phyloP scores from a whole-genome alignment of 306 rosid species.

The Oemleria cerasiformis region DNA sequence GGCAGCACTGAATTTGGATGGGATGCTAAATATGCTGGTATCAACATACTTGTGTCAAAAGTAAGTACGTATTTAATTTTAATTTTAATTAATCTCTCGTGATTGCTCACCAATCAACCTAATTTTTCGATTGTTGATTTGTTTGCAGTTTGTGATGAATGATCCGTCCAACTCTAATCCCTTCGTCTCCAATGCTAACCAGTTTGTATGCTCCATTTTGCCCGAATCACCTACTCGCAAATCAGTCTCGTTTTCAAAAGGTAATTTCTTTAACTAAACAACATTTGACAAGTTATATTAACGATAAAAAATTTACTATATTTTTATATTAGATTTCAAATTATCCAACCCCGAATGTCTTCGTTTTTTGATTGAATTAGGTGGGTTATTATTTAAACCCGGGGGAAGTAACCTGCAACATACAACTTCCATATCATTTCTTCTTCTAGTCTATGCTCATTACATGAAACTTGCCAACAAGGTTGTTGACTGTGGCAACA shows the following conservation, averaged over 20 bases:
- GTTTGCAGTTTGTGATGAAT: constrained; percentile 35
- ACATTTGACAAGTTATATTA: not conserved
- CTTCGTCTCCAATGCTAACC: constrained; percentile 33
- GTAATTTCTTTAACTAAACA: constrained; percentile 8
- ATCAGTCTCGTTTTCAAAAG: constrained; percentile 34
- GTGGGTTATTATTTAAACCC: constrained; percentile 43
- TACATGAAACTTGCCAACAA: constrained; percentile 13
- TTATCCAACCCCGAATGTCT: not conserved
- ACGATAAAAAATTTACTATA: not conserved
- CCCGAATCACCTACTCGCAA: constrained; percentile 31
- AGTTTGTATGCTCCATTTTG: constrained; percentile 41
- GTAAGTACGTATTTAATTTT: constrained; percentile 4
- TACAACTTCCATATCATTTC: constrained; percentile 34
- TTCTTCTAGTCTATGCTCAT: constrained; percentile 40
- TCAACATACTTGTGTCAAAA: constrained; percentile 47
- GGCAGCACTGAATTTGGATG: constrained; percentile 43
- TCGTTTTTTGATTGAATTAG: not conserved
- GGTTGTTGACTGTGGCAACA: constrained; percentile 17
- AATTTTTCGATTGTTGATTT: not conserved
- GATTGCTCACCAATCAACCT: not conserved
- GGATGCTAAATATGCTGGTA: constrained; percentile 50
- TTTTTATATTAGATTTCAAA: too few relatives aligned
- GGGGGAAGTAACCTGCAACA: constrained; percentile 43
- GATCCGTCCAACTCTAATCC: constrained; percentile 20
- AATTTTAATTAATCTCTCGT: too few relatives aligned